Percentiles rank a stretch among this genome's conserved stretches.
Conservation (phyloP, 441 rosid genomes). For the Corymbia citriodora region DNA sequence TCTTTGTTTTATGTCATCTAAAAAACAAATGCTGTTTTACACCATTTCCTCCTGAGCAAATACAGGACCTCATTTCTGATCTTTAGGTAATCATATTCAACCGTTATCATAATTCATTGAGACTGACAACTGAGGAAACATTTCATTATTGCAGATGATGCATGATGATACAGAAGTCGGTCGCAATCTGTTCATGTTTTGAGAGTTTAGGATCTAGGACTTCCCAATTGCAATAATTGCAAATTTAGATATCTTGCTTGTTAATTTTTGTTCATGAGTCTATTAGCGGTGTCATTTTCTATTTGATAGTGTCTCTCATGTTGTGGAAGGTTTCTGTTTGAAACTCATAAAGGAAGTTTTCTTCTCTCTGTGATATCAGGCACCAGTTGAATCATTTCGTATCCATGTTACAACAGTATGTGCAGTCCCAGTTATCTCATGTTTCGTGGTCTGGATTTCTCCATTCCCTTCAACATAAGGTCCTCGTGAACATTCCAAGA, state of each 20-base stretch:
- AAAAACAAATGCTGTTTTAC: background rate
- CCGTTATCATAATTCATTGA: background rate
- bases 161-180: background rate
- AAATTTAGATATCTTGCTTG: background rate
- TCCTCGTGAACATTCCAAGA: background rate
- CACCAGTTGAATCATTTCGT: slow-evolving; percentile 88
- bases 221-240: background rate
- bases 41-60: background rate
- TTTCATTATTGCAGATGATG: background rate
- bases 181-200: background rate
- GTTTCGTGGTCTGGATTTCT: slow-evolving; percentile 90
- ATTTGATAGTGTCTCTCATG: background rate
- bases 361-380: slow-evolving; percentile 41
- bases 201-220: background rate
- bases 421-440: slow-evolving; percentile 85
- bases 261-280: background rate
- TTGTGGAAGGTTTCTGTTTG: background rate
- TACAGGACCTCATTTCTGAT: background rate
- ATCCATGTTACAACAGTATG: slow-evolving; percentile 79
- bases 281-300: background rate
- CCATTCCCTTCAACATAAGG: slow-evolving; percentile 81
- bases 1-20: background rate
- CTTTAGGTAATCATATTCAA: background rate
- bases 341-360: background rate
- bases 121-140: background rate